Conservation (phyloP, 1,284 basidiomycete genomes). For the Vanrija pseudolonga region DNA sequence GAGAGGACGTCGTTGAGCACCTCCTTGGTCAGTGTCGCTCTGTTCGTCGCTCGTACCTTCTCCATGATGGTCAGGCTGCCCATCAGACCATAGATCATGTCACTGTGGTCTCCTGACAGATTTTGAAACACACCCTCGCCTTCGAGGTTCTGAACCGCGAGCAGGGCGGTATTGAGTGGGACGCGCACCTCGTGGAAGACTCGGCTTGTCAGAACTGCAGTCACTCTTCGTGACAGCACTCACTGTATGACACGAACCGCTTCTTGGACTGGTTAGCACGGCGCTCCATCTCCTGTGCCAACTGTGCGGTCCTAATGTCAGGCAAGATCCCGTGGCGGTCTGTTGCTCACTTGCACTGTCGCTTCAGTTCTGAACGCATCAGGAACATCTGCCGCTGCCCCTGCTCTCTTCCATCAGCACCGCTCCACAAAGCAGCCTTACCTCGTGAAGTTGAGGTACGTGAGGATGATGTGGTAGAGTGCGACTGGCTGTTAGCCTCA, state of each 20-base stretch:
- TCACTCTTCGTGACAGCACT: too few species aligned
- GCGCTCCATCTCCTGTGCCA: slow-evolving; percentile 77
- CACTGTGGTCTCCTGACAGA: slow-evolving; percentile 33
- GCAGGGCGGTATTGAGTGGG: slow-evolving; percentile 79
- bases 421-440: too few species aligned
- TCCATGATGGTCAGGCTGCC: slow-evolving; percentile 75
- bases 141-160: slow-evolving; percentile 85
- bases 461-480: slow-evolving; percentile 1
- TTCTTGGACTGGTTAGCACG: slow-evolving; percentile 71
- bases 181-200: slow-evolving; percentile 68
- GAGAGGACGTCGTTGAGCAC: slow-evolving; percentile 78
- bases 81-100: slow-evolving; percentile 56
- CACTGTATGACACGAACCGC: slow-evolving; percentile 66
- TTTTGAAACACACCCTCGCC: slow-evolving; percentile 53
- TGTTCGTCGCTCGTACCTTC: slow-evolving; percentile 22
- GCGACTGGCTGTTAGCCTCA: background rate
- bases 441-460: background rate
- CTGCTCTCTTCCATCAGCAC: slow-evolving; percentile 37
- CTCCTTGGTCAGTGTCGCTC: background rate
- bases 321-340: slow-evolving; percentile 2
- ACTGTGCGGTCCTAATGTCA: slow-evolving; percentile 61
- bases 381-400: slow-evolving; percentile 61
- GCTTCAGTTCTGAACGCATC: slow-evolving; percentile 67
- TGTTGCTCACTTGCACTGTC: slow-evolving; percentile 50
- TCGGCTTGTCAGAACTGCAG: background rate